Base-by-base conservation (phyloP, 75 land plant genomes). In the Picea glauca region DNA sequence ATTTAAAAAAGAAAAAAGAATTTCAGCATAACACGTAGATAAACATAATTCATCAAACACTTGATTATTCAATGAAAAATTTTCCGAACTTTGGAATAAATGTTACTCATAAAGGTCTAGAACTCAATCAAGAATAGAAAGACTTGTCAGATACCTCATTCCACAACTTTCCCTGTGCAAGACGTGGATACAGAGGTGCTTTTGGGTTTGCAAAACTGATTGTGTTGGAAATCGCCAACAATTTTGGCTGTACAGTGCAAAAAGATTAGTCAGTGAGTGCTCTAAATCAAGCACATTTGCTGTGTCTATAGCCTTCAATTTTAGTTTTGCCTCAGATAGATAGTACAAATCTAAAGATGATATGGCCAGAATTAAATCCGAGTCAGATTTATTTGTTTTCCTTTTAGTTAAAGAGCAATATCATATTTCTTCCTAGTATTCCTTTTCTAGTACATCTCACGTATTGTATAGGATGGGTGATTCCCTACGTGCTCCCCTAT, bases 101-200 rank as follows among this genome's bases (percentile, higher is more conserved):
- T 5, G 20, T 26, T 66, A 35, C 46, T 3, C 3, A 3, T 35
- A 35, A 67, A 67, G 15, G 38, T 67, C 72, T 35, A 33, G 35
- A 66, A 64, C 1, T 13, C 35, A 31, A 3, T 30, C 14, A 64
- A 76, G 58, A 18, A 46, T 7, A 12, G n/a, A 50, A 61, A 58
- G 12, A 78, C 78, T 78, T 35, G 38, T 35, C 38, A 35, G 0
- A 35, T 80, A 93, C 96, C 79, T 92, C 92, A 79, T 92, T 76
- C 93, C 92, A 94, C 21, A 80, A 74, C 75, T 84, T 86, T 60
- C 93, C 97, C 21, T 86, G 85, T 62, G 99, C 99, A 74, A 96
- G 90, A 43, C 99, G 90, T 58, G 96, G 93, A 83, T 86, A 96
- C n/a, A 88, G 77, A 13, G 99, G 99, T 26, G 96, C 96, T 70